Evolutionary conservation across 208 protist species (phyloP).

Genomic region (Zelonia costaricensis): DNA sequence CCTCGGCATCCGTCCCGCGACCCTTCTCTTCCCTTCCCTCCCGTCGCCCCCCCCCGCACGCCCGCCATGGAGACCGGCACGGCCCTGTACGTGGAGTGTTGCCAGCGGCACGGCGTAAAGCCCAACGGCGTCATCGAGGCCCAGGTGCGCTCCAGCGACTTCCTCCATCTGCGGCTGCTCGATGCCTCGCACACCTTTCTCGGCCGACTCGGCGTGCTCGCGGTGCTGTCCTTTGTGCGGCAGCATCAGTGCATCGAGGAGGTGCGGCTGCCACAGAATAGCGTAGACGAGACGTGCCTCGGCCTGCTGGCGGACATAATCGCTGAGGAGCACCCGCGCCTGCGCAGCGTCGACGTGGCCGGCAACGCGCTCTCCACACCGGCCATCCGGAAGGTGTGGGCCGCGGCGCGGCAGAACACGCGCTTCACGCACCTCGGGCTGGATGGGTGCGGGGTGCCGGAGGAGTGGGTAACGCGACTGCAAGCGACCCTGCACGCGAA

Average conservation of each 20-base stretch:
- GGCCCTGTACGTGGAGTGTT: constrained; percentile 73
- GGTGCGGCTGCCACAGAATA: constrained; percentile 66
- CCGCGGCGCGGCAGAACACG: constrained; percentile 39
- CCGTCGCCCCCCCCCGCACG: background rate
- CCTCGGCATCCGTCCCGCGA: too few species aligned
- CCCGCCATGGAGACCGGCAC: constrained; percentile 13
- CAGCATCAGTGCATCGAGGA: constrained; percentile 60
- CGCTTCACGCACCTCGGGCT: constrained; percentile 39
- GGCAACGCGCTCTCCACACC: constrained; percentile 70
- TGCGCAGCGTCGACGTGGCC: constrained; percentile 62
- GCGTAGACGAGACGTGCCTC: constrained; percentile 60
- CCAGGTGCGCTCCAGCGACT: constrained; percentile 55
- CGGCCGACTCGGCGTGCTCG: constrained; percentile 64
- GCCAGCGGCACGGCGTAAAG: constrained; percentile 51
- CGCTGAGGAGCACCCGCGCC: constrained; percentile 40
- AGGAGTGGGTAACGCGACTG: constrained; percentile 73
- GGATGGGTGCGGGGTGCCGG: constrained; percentile 52
- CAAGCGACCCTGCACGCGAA: constrained; percentile 58
- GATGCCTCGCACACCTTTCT: constrained; percentile 83
- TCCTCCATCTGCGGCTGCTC: constrained; percentile 49
- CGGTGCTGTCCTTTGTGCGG: constrained; percentile 66
- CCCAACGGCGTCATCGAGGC: constrained; percentile 63
- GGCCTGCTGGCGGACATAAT: constrained; percentile 62
- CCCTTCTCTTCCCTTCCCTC: background rate
- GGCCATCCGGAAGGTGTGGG: constrained; percentile 68